phyloP scores from a whole-genome alignment of 306 rosid species.

The Fragaria nilgerrensis region DNA sequence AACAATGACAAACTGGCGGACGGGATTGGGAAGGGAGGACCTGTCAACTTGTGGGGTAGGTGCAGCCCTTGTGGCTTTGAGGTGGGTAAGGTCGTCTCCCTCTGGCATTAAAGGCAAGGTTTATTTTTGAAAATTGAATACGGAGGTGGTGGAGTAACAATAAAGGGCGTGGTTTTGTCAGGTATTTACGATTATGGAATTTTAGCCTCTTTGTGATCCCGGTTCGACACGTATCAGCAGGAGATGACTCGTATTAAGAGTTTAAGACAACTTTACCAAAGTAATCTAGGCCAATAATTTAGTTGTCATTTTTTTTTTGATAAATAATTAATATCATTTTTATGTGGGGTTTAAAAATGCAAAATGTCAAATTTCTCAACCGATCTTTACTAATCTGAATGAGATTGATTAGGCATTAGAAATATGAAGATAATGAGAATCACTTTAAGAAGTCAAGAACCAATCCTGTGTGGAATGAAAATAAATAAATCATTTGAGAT shows the following conservation, averaged over 20 bases:
- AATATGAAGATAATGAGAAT: too few species aligned
- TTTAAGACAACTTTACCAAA: too few species aligned
- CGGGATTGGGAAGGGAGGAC: background rate
- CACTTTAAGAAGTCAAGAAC: too few species aligned
- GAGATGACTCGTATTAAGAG: background rate
- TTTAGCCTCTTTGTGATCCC: background rate
- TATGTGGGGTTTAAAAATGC: background rate
- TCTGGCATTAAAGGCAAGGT: constrained; percentile 39
- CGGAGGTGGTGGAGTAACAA: background rate
- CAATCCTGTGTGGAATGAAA: too few species aligned
- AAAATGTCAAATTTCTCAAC: too few species aligned
- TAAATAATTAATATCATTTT: background rate
- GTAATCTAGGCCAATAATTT: too few species aligned
- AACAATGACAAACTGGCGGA: background rate
- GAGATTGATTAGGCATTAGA: too few species aligned
- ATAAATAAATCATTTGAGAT: too few species aligned
- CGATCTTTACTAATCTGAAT: too few species aligned
- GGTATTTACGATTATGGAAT: background rate
- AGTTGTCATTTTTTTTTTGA: too few species aligned
- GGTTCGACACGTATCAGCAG: background rate
- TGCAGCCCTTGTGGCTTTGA: background rate
- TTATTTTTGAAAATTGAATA: background rate
- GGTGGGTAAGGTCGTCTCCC: constrained; percentile 28
- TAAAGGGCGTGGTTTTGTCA: background rate
- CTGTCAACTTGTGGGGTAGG: background rate